Evolutionary conservation across 495 filamentous ascomycete genomes (phyloP), one percentile per base, ranked within the genome.

Genomic region (Hypoxylon lenormandii): DNA sequence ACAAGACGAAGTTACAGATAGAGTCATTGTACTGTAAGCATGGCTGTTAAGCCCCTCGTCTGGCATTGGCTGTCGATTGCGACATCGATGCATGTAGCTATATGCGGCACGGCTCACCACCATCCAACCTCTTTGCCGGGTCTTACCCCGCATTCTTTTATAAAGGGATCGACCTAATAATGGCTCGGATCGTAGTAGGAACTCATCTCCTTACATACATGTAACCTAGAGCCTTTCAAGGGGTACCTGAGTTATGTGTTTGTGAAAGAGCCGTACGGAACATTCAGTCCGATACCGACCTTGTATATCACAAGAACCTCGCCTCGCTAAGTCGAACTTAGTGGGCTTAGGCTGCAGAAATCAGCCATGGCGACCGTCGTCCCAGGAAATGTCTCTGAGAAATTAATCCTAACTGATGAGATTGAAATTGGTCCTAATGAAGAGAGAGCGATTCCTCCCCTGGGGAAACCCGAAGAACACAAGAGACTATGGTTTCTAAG

Each of bases 401-500:
- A 74, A 23, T 18, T 22, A 2, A n/a, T 7, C n/a, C 18, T 59
- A 15, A 49, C 54, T 15, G 59, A 72, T 0, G 59, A 60, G 38
- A 22, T 22, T 16, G 72, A 75, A 28, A 21, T 48, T 42, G 66
- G 54, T 3, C 53, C 60, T 1, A 37, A 43, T n/a, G 69, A 64
- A 16, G 65, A 58, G 11, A 60, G 49, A 10, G 22, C 45, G 33
- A 69, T 79, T 12, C 76, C 79, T 15, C 76, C 79, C 0, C 66
- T 83, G 16, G 83, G 80, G 1, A 74, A 73, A 1, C 60, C 75
- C 1, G 42, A 72, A 36, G 60, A 71, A 5, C 75, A 76, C 61
- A 81, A 74, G 60, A 72, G 75, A 18, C 81, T 84, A 38, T 85
- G 78, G 75, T 85, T 78, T 42, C 81, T 83, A 51, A 75, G 76